Evolutionary conservation across 352 stramenopile species (phyloP), one percentile per base, ranked within the genome.

Genomic region (Pythium aristosporum): DNA sequence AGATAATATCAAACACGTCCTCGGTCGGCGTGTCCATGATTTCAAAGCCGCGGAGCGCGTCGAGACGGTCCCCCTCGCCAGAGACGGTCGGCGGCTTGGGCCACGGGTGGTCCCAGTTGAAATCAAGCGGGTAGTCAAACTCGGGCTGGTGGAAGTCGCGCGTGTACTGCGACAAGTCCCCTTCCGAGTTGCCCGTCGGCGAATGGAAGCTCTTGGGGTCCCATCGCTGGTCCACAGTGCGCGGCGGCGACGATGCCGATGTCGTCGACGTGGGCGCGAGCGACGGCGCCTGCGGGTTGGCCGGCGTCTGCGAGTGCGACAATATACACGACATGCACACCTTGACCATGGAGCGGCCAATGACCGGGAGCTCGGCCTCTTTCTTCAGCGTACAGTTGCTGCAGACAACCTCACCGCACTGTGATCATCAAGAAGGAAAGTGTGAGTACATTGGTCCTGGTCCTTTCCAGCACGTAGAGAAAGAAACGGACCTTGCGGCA

Each of bases 241-340:
- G 69, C 13, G 77, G 75, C 6, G 80, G 78, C 34, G 79, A 80
- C 28, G 74, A 71, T 21, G 71, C 72, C 36, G 76, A 76, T 55
- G 72, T 77, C 28, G 63, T 71, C 43, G 76, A 78, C 10, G 70
- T 80, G 16, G 80, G 57, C 41, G 57, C 65, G 18, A 62, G 46
- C 53, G 65, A 72, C 18, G 75, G 76, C 30, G 73, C 76, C 69
- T 92, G 83, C 44, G 82, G 82, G 68, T 91, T 91, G 21, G 81
- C 80, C 65, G 91, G 85, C 15, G 75, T 70, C 68, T 91, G 91
- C 46, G 84, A 84, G 63, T 92, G 85, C 64, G 82, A 92, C 57
- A 96, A 71, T 63, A 95, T 95, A 74, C 87, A 96, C 52, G 87
- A 94, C 87, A 94, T 96, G 73, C 87, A 96, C 61, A 96, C 83